A percentile compares a stretch with the other conserved stretches of the same genome.
phyloP scores from a whole-genome alignment of 2,329 filamentous ascomycete species.

The Aspergillus tamarii region DNA sequence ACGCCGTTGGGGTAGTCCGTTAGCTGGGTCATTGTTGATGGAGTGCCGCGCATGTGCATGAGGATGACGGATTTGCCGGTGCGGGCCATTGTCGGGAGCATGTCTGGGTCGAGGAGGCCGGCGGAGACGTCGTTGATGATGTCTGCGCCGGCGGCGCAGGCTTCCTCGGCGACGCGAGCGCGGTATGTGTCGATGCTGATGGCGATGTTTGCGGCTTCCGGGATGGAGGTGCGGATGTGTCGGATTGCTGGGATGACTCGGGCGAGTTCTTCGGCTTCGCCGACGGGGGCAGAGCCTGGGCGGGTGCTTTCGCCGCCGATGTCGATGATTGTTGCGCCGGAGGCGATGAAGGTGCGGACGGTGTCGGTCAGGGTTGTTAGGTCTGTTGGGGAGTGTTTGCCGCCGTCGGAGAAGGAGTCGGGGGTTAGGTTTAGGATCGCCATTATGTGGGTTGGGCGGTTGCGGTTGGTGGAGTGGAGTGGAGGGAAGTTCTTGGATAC shows the following conservation, averaged over 20 bases:
- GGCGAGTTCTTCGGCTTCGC: constrained; percentile 71
- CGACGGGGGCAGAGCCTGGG: constrained; percentile 71
- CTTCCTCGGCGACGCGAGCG: constrained; percentile 75
- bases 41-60: constrained; percentile 93
- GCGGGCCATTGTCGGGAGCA: constrained; percentile 78
- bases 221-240: constrained; percentile 66
- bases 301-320: constrained; percentile 92
- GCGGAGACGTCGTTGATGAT: constrained; percentile 95
- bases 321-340: constrained; percentile 83
- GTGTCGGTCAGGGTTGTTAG: constrained; percentile 57
- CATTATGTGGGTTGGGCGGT: constrained; percentile 77
- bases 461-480: constrained; percentile 60
- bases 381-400: constrained; percentile 59
- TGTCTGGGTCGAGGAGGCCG: constrained; percentile 74
- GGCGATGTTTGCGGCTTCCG: constrained; percentile 64
- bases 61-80: constrained; percentile 78
- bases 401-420: constrained; percentile 95
- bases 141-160: constrained; percentile 78
- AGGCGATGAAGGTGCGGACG: constrained; percentile 63
- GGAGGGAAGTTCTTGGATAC: constrained; percentile 49
- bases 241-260: constrained; percentile 80
- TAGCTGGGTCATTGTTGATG: constrained; percentile 75
- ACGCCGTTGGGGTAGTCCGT: constrained; percentile 71
- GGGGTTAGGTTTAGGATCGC: constrained; percentile 93
- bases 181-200: constrained; percentile 95